Conservation (phyloP, 73 alveolate species). For the Tetrahymena thermophila region DNA sequence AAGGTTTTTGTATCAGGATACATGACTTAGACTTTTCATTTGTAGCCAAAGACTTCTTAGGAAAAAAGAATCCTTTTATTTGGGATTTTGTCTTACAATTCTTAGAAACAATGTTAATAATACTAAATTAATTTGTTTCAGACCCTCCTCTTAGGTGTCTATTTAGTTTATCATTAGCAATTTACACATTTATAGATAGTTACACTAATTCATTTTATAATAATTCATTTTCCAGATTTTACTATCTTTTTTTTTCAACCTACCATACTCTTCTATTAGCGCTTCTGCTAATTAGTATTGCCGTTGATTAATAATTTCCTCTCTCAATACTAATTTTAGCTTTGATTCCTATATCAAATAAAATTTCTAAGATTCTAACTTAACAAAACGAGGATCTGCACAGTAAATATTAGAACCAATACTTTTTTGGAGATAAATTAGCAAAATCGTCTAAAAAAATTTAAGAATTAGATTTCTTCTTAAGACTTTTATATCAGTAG, state of each 20-base stretch:
- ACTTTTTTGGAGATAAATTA: background rate
- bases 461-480: background rate
- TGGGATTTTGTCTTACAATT: background rate
- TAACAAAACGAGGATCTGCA: background rate
- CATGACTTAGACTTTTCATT: background rate
- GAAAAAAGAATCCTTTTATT: background rate
- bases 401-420: background rate
- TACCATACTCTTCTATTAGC: background rate
- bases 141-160: background rate
- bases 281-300: background rate
- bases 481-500: background rate
- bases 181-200: background rate
- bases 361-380: background rate
- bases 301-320: background rate
- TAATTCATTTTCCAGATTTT: background rate
- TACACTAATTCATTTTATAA: background rate
- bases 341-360: background rate
- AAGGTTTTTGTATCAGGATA: background rate
- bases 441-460: background rate
- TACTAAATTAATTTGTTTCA: background rate
- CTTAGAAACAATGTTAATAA: background rate
- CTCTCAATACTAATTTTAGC: background rate
- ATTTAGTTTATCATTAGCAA: background rate
- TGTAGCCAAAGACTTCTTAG: background rate
- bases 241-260: background rate